phyloP scores from a whole-genome alignment of 1,284 basidiomycete species.

The Laetiporus sulphureus region DNA sequence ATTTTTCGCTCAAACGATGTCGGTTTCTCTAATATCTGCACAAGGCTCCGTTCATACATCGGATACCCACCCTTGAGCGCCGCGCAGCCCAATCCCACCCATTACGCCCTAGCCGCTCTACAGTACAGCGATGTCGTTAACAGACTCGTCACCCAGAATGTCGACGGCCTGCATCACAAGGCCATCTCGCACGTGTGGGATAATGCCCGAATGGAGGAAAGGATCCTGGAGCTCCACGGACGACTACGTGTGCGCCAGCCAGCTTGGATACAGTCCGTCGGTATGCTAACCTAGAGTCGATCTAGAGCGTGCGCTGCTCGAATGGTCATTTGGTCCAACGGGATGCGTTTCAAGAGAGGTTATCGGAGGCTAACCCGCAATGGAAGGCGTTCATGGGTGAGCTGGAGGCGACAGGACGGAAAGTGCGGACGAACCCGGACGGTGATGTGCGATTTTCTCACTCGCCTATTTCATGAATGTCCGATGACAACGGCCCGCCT shows the following conservation, averaged over 20 bases:
- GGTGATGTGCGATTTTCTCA: slow-evolving; percentile 62
- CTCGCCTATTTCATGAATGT: background rate
- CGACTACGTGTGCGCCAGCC: slow-evolving; percentile 64
- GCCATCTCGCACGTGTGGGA: slow-evolving; percentile 41
- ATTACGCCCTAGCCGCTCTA: slow-evolving; percentile 79
- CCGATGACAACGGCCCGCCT: background rate
- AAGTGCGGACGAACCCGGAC: slow-evolving; percentile 83
- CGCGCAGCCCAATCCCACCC: slow-evolving; percentile 80
- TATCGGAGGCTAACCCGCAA: slow-evolving; percentile 69
- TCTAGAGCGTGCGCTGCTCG: slow-evolving; percentile 68
- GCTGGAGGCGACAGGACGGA: slow-evolving; percentile 54
- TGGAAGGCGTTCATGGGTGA: slow-evolving; percentile 73
- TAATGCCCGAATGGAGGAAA: slow-evolving; percentile 30
- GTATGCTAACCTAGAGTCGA: background rate
- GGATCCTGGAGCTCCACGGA: slow-evolving; percentile 84
- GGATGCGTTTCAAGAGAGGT: slow-evolving; percentile 65
- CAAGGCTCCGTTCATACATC: slow-evolving; percentile 80
- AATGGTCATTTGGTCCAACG: slow-evolving; percentile 64
- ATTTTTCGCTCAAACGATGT: too few species aligned
- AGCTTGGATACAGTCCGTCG: slow-evolving; percentile 2
- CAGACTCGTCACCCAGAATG: slow-evolving; percentile 85
- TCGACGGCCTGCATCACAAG: slow-evolving; percentile 87
- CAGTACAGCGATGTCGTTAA: slow-evolving; percentile 61
- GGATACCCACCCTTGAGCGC: slow-evolving; percentile 79
- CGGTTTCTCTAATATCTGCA: too few species aligned